phyloP scores from a whole-genome alignment of 2,329 filamentous ascomycete species.

The Colletotrichum australisinense region DNA sequence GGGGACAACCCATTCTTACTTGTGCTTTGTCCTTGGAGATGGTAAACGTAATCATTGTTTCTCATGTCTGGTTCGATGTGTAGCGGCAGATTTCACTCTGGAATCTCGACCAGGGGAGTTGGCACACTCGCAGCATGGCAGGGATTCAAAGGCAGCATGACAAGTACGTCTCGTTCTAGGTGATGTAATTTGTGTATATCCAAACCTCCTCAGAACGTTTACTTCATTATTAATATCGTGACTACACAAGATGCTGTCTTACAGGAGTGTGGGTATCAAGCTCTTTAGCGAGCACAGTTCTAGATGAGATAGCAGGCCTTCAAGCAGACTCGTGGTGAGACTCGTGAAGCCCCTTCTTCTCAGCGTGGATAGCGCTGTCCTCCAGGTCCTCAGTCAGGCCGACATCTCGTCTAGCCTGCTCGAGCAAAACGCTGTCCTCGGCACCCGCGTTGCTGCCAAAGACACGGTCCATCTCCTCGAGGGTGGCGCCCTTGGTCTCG shows the following conservation, averaged over 20 bases:
- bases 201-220: background rate
- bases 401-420: conserved; percentile 39
- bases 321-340: conserved; percentile 16
- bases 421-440: conserved; percentile 39
- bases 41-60: no score
- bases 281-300: background rate
- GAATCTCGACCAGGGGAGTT: no score
- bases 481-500: conserved; percentile 65
- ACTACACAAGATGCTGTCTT: background rate
- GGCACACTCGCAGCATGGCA: background rate
- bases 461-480: conserved; percentile 66
- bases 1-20: background rate
- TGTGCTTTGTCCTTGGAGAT: no score
- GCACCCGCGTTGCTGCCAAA: conserved; percentile 55
- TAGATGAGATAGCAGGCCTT: background rate
- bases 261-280: background rate
- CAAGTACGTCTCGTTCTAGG: background rate
- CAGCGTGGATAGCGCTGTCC: conserved; percentile 29
- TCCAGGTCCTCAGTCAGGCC: conserved; percentile 36
- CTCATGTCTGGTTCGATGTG: background rate
- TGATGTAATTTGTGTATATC: background rate
- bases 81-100: background rate
- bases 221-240: background rate
- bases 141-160: background rate
- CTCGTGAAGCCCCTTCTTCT: conserved; percentile 35